phyloP scores from a whole-genome alignment of 176 grass and related monocot genomes.

The Calamus simplicifolius region DNA sequence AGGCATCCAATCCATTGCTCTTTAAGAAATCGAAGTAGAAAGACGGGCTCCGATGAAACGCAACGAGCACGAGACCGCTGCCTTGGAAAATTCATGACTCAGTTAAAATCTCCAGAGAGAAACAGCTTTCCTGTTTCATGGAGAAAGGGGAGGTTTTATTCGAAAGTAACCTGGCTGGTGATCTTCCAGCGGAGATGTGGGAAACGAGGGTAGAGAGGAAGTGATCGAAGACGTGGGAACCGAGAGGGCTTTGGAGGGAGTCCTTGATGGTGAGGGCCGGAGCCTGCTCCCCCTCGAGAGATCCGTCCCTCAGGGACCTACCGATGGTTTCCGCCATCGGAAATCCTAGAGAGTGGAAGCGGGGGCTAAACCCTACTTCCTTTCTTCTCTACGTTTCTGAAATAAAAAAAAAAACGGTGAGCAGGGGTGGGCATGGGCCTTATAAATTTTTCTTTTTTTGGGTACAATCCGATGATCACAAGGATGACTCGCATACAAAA shows the following conservation, averaged over 20 bases:
- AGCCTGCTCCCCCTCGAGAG: conserved; percentile 56
- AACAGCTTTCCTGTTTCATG: too few species aligned
- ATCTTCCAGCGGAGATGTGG: conserved; percentile 31
- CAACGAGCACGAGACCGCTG: conserved; percentile 68
- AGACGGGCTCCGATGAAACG: conserved; percentile 44
- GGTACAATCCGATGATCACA: too few species aligned
- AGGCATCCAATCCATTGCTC: conserved; percentile 31
- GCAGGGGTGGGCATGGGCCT: too few species aligned
- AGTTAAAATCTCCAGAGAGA: not conserved
- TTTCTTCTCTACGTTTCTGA: too few species aligned
- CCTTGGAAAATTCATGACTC: not conserved
- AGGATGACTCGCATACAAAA: too few species aligned
- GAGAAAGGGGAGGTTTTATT: not conserved
- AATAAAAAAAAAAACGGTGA: too few species aligned
- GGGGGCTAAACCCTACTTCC: not conserved
- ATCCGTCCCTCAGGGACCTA: conserved; percentile 51
- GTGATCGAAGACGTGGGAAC: conserved; percentile 41
- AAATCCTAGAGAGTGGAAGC: not conserved
- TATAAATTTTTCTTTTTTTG: too few species aligned
- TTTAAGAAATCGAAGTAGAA: conserved; percentile 52
- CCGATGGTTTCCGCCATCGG: conserved; percentile 43
- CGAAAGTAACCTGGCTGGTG: conserved; percentile 36
- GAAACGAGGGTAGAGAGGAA: conserved; percentile 29
- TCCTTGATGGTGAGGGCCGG: conserved; percentile 39
- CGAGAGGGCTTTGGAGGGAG: conserved; percentile 33